Conservation (phyloP, 2,329 filamentous ascomycete genomes). For the Colletotrichum costaricense region DNA sequence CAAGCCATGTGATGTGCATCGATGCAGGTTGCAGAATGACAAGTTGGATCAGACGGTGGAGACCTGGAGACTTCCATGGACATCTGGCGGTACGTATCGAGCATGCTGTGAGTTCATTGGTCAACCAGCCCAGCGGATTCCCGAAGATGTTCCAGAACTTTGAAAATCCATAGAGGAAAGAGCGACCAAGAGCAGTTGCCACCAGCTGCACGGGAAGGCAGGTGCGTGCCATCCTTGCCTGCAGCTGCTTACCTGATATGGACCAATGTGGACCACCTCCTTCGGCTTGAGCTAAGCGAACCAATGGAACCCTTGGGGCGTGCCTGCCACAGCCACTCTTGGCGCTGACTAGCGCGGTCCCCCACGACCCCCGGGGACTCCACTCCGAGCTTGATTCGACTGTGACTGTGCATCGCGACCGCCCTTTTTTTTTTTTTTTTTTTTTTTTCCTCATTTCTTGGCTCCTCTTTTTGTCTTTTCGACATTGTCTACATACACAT, state of each 20-base stretch:
- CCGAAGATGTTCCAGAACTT: not conserved
- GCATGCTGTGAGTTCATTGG: not conserved
- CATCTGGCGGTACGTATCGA: not conserved
- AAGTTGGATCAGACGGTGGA: not conserved
- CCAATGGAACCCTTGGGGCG: not conserved
- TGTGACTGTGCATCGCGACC: slow-evolving; percentile 6
- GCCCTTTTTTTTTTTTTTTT: not conserved
- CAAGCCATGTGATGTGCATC: not conserved
- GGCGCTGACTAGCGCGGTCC: slow-evolving; percentile 16
- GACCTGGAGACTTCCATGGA: not conserved
- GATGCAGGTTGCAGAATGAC: not conserved
- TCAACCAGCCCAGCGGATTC: not conserved
- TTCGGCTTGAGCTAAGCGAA: not conserved
- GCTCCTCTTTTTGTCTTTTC: not conserved
- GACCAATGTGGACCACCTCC: not conserved
- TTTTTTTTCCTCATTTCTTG: not conserved
- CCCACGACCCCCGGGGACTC: not conserved
- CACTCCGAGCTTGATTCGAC: slow-evolving; percentile 29
- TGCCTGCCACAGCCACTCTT: slow-evolving; percentile 27
- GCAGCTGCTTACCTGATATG: slow-evolving; percentile 3
- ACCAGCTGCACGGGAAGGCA: slow-evolving; percentile 4
- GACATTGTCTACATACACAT: not conserved
- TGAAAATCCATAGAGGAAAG: not conserved
- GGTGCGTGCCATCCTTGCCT: slow-evolving; percentile 4
- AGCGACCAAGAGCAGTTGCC: not conserved